phyloP scores from a whole-genome alignment of 768 basidiomycete genomes.

The Suillus discolor region DNA sequence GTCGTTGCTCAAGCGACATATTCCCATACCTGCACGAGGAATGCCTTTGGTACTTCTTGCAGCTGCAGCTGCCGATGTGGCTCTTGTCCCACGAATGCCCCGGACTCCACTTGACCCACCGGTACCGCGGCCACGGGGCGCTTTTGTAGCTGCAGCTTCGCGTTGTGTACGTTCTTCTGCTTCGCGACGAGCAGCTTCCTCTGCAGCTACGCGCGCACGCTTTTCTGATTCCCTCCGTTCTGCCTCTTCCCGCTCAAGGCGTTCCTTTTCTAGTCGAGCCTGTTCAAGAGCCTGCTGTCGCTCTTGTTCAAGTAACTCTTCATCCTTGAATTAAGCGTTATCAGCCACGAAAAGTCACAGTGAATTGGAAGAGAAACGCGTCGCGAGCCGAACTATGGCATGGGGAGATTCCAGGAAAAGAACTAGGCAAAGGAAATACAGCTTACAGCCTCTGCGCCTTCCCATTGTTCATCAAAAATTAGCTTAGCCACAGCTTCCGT shows the following conservation, averaged over 20 bases:
- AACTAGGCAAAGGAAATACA: conserved; percentile 10
- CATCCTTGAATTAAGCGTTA: conserved; percentile 49
- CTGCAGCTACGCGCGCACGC: conserved; percentile 31
- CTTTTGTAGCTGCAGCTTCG: conserved; percentile 40
- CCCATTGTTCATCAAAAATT: conserved; percentile 78
- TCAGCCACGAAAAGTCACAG: not conserved
- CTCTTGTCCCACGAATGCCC: conserved; percentile 74
- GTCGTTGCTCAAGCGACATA: not conserved
- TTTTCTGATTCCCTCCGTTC: conserved; percentile 46
- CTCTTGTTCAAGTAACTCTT: conserved; percentile 52
- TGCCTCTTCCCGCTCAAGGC: conserved; percentile 32
- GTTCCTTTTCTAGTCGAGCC: conserved; percentile 30
- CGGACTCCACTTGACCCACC: conserved; percentile 57
- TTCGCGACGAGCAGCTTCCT: conserved; percentile 41
- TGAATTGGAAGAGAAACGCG: not conserved
- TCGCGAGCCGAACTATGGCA: not conserved
- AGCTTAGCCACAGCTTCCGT: conserved; percentile 69
- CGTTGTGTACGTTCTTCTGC: conserved; percentile 51
- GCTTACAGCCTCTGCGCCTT: conserved; percentile 70
- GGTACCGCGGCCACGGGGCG: conserved; percentile 46
- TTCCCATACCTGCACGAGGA: conserved; percentile 38
- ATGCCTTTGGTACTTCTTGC: conserved; percentile 47
- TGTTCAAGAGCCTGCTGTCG: conserved; percentile 32
- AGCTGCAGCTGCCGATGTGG: conserved; percentile 50
- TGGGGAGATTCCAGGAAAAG: not conserved